phyloP scores from a whole-genome alignment of 768 basidiomycete genomes.

The Amyloporia xantha region DNA sequence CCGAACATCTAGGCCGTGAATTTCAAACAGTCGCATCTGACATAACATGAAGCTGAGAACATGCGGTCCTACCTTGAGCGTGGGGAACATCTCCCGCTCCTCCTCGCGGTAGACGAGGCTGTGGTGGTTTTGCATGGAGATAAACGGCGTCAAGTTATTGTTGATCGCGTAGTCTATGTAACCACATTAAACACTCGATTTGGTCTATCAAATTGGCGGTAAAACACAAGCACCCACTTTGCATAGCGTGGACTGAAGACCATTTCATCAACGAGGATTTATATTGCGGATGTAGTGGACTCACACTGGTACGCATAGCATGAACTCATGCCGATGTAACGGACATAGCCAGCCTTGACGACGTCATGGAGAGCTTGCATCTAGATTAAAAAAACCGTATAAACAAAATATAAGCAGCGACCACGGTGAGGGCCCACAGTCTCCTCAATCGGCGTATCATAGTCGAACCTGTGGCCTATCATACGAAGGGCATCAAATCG shows the following conservation, averaged over 20 bases:
- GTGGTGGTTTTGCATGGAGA: constrained; percentile 44
- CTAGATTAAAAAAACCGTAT: not conserved
- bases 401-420: not conserved
- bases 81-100: constrained; percentile 37
- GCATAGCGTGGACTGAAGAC: constrained; percentile 24
- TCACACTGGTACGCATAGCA: constrained; percentile 27
- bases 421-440: constrained; percentile 13
- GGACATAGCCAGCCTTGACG: constrained; percentile 33
- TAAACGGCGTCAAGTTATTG: constrained; percentile 33
- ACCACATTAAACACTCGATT: no score
- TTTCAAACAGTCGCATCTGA: not conserved
- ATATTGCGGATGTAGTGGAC: constrained; percentile 1
- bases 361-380: constrained; percentile 41
- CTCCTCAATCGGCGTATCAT: constrained; percentile 35
- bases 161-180: constrained; percentile 27
- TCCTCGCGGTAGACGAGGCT: constrained; percentile 41
- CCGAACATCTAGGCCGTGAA: constrained; percentile 27
- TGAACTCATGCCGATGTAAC: constrained; percentile 32
- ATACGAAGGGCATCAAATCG: no score
- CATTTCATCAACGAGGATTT: not conserved
- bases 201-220: not conserved
- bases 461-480: constrained; percentile 30
- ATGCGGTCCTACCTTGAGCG: constrained; percentile 18
- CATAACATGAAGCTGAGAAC: not conserved
- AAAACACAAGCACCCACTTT: constrained; percentile 22